Conservation (phyloP, 768 basidiomycete species). For the Glaciozyma martinii region DNA sequence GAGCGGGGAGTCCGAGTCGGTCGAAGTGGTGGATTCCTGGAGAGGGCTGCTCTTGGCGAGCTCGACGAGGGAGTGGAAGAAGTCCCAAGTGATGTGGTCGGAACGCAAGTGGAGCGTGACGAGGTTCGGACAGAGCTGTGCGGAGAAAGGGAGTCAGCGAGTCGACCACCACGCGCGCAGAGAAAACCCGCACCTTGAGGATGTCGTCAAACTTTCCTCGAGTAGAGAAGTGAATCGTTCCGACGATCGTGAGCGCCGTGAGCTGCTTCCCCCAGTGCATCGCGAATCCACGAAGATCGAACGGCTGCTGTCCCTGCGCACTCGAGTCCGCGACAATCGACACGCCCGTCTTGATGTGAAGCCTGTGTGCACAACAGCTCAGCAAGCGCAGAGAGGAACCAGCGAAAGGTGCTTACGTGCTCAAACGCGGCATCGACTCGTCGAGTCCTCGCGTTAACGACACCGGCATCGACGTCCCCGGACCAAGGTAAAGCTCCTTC, state of each 20-base stretch:
- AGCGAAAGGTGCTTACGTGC: not conserved
- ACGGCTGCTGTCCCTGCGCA: slow-evolving; percentile 2
- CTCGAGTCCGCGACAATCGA: slow-evolving; percentile 4
- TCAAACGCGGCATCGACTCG: not conserved
- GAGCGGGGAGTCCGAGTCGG: not conserved
- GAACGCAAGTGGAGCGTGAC: slow-evolving; percentile 6
- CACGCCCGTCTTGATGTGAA: slow-evolving; percentile 7
- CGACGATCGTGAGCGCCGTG: slow-evolving; percentile 6
- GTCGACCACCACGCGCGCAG: not conserved
- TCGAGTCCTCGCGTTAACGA: not conserved
- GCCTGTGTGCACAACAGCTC: not conserved
- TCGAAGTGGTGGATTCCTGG: not conserved
- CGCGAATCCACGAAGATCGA: slow-evolving; percentile 3
- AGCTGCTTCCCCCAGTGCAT: not conserved
- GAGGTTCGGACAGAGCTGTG: slow-evolving; percentile 4
- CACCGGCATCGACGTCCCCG: slow-evolving; percentile 1
- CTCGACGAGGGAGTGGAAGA: slow-evolving; percentile 1
- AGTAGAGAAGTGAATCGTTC: slow-evolving; percentile 1
- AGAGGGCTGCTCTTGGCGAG: too few relatives aligned
- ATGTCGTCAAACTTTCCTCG: slow-evolving; percentile 3
- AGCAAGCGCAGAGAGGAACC: not conserved
- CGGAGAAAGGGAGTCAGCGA: not conserved
- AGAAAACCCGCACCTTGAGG: not conserved
- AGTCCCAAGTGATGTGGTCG: slow-evolving; percentile 9
- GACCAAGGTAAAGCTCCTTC: slow-evolving; percentile 3